Evolutionary conservation across 352 stramenopile genomes (phyloP), one percentile per base, ranked within the genome.

Genomic region (Pythium scleroteichum): DNA sequence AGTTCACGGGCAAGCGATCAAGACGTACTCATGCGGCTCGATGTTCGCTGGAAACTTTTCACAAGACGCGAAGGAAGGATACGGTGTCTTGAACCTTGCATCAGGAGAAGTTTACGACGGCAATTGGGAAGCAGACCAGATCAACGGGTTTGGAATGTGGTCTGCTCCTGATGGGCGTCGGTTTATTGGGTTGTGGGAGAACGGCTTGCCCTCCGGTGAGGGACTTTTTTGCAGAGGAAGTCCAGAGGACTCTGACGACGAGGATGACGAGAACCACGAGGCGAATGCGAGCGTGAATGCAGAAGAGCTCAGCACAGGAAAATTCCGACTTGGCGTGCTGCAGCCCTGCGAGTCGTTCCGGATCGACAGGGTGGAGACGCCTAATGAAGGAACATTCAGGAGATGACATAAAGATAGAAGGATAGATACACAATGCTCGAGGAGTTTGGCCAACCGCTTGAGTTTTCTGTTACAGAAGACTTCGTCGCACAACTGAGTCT

Each of bases 71-170:
- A 73, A 78, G 26, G 59, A 75, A 48, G 85, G 85, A n/a, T 62
- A 84, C 56, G 85, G 85, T 26, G 72, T 85, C 0, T 49, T 92
- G 13, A 73, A 62, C 10, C 78, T 90, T n/a, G 53, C 72, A 1
- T 78, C 73, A 2, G 82, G 81, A 13, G 85, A 89, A 54, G 49
- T 76, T 2, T 94, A 84, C 44, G 85, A 94, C 68, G 85, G 82
- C 27, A 73, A 77, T 45, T 94, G 82, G 85, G 16, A 57, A 10
- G 58, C 60, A 3, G 76, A 78, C 48, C 61, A 71, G 27, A 70
- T 88, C 39, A 59, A 82, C 16, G 85, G 85, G 20, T 89, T 83
- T 57, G 85, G 85, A n/a, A 76, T 73, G 35, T 92, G 79, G 78
- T 75, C 69, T 24, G 72, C 71, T 6, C 62, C 65, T 17, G 68